Evolutionary conservation across 306 rosid genomes (phyloP).

Genomic region (Sphenostylis stenocarpa): DNA sequence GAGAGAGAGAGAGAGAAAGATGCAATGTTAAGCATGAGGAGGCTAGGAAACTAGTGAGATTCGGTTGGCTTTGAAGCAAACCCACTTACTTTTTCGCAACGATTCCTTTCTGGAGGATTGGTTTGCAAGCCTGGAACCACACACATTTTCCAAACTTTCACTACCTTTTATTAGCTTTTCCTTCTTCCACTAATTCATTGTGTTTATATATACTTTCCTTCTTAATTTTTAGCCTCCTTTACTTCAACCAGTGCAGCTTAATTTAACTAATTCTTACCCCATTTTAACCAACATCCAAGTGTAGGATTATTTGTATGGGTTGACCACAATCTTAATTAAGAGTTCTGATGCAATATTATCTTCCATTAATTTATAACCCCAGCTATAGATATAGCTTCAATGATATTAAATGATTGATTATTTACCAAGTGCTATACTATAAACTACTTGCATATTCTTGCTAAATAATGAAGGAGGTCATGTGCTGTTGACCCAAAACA

Average conservation of each 20-base stretch:
- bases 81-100: slow-evolving; percentile 77
- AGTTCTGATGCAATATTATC: slow-evolving; percentile 27
- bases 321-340: background rate
- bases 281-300: background rate
- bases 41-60: slow-evolving; percentile 86
- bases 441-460: background rate
- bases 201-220: background rate
- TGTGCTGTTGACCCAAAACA: slow-evolving; percentile 66
- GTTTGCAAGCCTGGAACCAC: slow-evolving; percentile 93
- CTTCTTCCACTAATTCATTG: background rate
- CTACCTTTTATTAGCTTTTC: slow-evolving; percentile 18
- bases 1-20: slow-evolving; percentile 38
- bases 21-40: slow-evolving; percentile 72
- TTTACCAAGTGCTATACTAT: slow-evolving; percentile 9
- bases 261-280: background rate
- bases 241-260: slow-evolving; percentile 13
- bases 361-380: background rate
- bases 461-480: slow-evolving; percentile 41
- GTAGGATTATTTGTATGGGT: background rate
- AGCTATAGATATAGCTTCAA: background rate
- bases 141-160: slow-evolving; percentile 38
- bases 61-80: slow-evolving; percentile 99
- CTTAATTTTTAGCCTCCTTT: slow-evolving; percentile 7
- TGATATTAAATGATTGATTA: background rate
- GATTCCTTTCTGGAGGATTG: slow-evolving; percentile 88